Evolutionary conservation across 2,329 filamentous ascomycete genomes (phyloP), one percentile per base, ranked within the genome.

Genomic region (Penicillium aurantiogriseum): DNA sequence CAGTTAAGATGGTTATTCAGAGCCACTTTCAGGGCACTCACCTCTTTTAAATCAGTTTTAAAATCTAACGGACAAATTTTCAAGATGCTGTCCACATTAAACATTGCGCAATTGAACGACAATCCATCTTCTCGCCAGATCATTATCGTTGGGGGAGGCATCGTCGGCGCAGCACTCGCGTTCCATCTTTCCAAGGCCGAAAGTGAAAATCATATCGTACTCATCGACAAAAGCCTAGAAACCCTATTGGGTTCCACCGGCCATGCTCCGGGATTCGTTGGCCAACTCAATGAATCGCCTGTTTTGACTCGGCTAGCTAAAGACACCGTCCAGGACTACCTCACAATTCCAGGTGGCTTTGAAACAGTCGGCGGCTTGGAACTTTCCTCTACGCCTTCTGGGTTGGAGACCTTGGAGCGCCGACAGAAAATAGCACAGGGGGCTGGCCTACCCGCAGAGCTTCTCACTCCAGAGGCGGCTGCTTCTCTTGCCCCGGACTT

Each of bases 261-360:
- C 17, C 62, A 69, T 52, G 71, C 72, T 4, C 73, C 73, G 6
- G 72, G 71, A 1, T 72, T 74, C 27, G 64, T 75, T 6, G 72
- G 72, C 23, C 70, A 75, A 54, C 70, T 68, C 52, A 75, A 74
- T 40, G 69, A 72, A 43, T 71, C 67, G 8, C 38, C 65, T 1
- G 62, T 68, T 2, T 57, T 74, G 13, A 74, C 71, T 1, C 65
- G 51, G 11, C 64, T 75, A 5, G 71, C 72, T 0, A 63, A 69
- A 25, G 67, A 72, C 5, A 72, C 63, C 0, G 69, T 71, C 7
- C 60, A 60, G 10, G 70, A 71, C 48, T 71, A 72, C 40, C 53
- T 56, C n/a, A 60, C 62, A 29, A 61, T 72, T 7, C 67, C 69
- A 0, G 62, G 58, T 21, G 69, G 65, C 9, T 70, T 72, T n/a